Evolutionary conservation across 805 yeast genomes (phyloP), one percentile per base, ranked within the genome.

Genomic region (Yamadazyma scolyti): DNA sequence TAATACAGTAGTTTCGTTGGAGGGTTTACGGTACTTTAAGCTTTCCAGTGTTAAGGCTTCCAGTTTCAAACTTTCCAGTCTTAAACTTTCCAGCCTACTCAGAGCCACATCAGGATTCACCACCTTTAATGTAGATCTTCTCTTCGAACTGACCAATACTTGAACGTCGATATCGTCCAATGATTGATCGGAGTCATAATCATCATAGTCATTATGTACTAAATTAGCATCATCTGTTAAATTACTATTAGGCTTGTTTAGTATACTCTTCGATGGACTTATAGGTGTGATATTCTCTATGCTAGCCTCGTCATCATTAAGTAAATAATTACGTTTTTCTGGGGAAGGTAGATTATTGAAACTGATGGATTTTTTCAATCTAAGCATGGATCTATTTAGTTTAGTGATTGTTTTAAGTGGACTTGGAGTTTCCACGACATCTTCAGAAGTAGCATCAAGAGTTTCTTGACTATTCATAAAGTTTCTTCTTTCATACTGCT

Each of bases 91-190:
- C 34, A 31, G 34, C 7, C 30, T 11, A 12, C 12, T 13, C 4
- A 29, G 20, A 14, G 13, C n/a, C 5, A 37, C 22, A 32, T 53
- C 58, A n/a, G 89, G 89, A 46, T 82, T 82, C 27, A 75, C 67
- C 21, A 82, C 75, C 20, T 82, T 53, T 25, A 82, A 57, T 31
- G 70, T 68, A 1, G 81, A 68, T 36, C 84, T 59, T 42, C 87
- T 60, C 47, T 73, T 75, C 10, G 83, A 75, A 37, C 82, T 73
- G 6, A 82, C 87, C 37, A 82, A 54, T 6, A 82, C 82, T 52
- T 82, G 89, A 2, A 79, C 89, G 40, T 82, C 88, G 16, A 41
- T 14, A 24, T 40, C 31, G 10, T 32, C 42, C 9, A 40, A 20
- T 4, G 35, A 31, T 9, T 25, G 32, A 18, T 33, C 33, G 9